These are phyloP conservation scores for Hordeum vulgare DNA, from an alignment of 176 grass and related monocot species.

Conservation along the genomic window MorexV3_pseudomolecules_assembly NC_058522.1:578584945-578585444, in stretches of 20 bases:
- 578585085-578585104: background rate
- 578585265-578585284: background rate
- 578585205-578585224: no score
- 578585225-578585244: background rate
- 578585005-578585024: background rate
- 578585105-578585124: background rate
- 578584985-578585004: background rate
- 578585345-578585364: background rate
- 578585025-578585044: background rate
- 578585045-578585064: background rate
- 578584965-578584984: background rate
- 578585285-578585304: background rate
- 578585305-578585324: slow-evolving; percentile 2
- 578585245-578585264: background rate
- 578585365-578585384: background rate
- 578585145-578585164: background rate
- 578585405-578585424: background rate
- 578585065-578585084: background rate
- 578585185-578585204: no score
- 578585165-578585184: no score
- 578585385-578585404: background rate
- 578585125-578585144: background rate
- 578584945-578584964: background rate
- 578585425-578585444: background rate
- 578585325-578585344: background rate